These are phyloP conservation scores for Fusarium sp. DNA, from an alignment of 2,329 filamentous ascomycete species.

Conservation along the genomic window DNA sequence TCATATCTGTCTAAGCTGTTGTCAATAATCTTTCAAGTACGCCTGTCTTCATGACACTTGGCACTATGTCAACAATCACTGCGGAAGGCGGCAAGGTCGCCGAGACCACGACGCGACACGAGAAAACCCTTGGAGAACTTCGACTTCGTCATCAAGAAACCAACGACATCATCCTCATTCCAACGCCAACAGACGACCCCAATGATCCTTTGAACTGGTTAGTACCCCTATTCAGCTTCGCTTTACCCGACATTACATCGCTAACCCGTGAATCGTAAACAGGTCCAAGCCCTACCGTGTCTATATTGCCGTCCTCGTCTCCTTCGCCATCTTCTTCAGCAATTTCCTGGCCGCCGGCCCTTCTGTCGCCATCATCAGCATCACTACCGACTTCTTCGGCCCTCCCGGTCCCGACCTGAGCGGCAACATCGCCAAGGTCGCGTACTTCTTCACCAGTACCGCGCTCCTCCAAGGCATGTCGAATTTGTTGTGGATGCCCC, in stretches of 20 bases:
- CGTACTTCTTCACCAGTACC: constrained; percentile 34
- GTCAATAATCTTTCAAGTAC: too few species aligned
- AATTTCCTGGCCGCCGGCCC: constrained; percentile 36
- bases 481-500: constrained; percentile 35
- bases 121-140: constrained; percentile 30
- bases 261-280: background rate
- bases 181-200: constrained; percentile 63
- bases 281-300: constrained; percentile 53
- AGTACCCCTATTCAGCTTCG: background rate
- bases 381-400: constrained; percentile 29
- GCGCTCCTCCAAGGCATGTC: constrained; percentile 35
- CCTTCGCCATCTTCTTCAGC: constrained; percentile 31
- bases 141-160: constrained; percentile 33
- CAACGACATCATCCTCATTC: constrained; percentile 66
- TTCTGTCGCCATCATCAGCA: constrained; percentile 29
- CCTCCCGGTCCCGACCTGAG: constrained; percentile 10
- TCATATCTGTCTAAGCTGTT: background rate
- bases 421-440: constrained; percentile 27
- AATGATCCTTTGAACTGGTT: constrained; percentile 62
- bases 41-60: background rate
- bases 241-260: background rate
- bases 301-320: constrained; percentile 34
- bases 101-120: constrained; percentile 1
- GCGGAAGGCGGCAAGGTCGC: constrained; percentile 2
- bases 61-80: background rate